Evolutionary conservation across 495 filamentous ascomycete species (phyloP).

Genomic region (Trichocladium antarcticum): DNA sequence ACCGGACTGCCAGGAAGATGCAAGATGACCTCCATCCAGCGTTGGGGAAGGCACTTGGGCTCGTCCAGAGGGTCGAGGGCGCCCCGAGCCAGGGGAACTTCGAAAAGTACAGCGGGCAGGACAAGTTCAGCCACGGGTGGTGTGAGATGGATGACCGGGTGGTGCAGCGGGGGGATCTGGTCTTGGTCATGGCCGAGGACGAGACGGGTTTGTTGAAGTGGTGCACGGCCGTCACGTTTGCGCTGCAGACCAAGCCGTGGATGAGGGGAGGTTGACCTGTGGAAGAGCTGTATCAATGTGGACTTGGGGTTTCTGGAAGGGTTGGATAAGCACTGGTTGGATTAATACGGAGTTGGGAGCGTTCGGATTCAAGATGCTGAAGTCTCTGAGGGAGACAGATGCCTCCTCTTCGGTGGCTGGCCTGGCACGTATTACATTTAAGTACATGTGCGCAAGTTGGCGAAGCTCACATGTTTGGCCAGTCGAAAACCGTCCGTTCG

Average conservation of each 20-base stretch:
- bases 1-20: background rate
- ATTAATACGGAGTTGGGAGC: conserved; percentile 17
- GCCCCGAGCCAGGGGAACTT: conserved; percentile 20
- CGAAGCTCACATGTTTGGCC: conserved; percentile 18
- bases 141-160: conserved; percentile 28
- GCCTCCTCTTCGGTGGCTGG: too few species aligned
- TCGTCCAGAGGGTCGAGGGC: background rate
- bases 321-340: conserved; percentile 34
- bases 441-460: too few species aligned
- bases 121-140: conserved; percentile 9
- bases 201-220: conserved; percentile 33
- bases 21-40: background rate
- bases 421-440: too few species aligned
- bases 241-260: conserved; percentile 43
- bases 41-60: background rate
- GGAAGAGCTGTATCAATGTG: conserved; percentile 45
- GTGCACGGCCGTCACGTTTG: conserved; percentile 32
- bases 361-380: too few species aligned
- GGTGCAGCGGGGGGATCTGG: conserved; percentile 29
- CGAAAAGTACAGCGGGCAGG: conserved; percentile 13
- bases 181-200: conserved; percentile 39
- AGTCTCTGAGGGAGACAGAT: too few species aligned
- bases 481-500: conserved; percentile 48
- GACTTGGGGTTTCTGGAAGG: conserved; percentile 35
- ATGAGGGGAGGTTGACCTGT: conserved; percentile 40